Percentiles rank a stretch among this genome's conserved stretches.
phyloP scores from a whole-genome alignment of 306 rosid genomes.

The Rosa persica region DNA sequence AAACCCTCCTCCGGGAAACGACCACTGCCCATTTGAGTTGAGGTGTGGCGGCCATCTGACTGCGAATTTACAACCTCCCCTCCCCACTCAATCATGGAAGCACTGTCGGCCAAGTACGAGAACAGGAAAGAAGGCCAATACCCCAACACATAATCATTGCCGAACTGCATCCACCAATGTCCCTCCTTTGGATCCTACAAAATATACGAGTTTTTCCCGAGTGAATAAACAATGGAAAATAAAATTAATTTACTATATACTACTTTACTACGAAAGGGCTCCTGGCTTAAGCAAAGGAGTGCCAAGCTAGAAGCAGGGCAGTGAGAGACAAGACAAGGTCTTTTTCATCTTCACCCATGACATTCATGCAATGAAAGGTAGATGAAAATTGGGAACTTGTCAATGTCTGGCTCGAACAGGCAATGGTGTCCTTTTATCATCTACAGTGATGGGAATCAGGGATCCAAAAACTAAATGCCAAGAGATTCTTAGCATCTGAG shows the following conservation, averaged over 20 bases:
- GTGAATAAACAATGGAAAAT: not conserved
- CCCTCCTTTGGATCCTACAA: conserved; percentile 93
- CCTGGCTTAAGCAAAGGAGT: not conserved
- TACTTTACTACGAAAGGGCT: not conserved
- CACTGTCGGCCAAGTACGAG: conserved; percentile 94
- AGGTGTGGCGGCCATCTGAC: conserved; percentile 81
- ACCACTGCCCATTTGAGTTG: conserved; percentile 97
- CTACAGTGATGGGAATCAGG: conserved; percentile 19
- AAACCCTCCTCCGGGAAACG: conserved; percentile 94
- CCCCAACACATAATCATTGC: conserved; percentile 76
- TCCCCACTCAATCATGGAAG: conserved; percentile 99
- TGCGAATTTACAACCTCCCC: conserved; percentile 94
- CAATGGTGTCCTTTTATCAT: not conserved
- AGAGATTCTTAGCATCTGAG: conserved; percentile 41
- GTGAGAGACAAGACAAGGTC: not conserved
- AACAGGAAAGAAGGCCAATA: conserved; percentile 96
- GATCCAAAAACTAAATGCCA: conserved; percentile 32
- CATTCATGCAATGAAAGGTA: conserved; percentile 4
- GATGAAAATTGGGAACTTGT: not conserved
- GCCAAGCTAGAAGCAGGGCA: not conserved
- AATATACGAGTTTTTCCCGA: not conserved
- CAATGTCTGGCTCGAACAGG: not conserved
- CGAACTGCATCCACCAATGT: conserved; percentile 99
- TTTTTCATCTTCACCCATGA: conserved; percentile 3
- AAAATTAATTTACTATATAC: not conserved